Base-by-base conservation (phyloP, 2,329 filamentous ascomycete genomes). In the Trichoderma semiorbis region DNA sequence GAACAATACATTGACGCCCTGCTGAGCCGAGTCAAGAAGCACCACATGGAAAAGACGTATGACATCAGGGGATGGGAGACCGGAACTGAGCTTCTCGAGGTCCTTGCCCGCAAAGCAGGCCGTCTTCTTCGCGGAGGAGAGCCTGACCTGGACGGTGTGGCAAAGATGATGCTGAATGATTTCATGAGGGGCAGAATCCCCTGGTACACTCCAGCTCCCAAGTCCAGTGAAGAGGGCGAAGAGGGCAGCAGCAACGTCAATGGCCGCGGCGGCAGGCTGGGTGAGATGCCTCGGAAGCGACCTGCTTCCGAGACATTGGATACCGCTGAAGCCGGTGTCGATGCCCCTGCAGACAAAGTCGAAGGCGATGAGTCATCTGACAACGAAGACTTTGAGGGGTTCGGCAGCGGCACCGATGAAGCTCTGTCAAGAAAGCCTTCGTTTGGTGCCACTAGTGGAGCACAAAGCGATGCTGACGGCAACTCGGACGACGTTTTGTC, bases 111-210 rank as follows among this genome's bases (percentile, higher is more conserved):
- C 71, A 98, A 98, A 81, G 90, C 91, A 72, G 96, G 96, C 18
- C 88, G 95, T 76, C 83, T 99, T 24, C 84, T 98, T 18, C 94
- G 94, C 79, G 95, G 93, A 72, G 96, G 95, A n/a, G 96, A 98
- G 80, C 92, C 95, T 5, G 96, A 99, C 80, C 84, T 98, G 70
- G 95, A 98, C 77, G 94, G 95, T 77, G 94, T 97, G 62, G 96
- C 96, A 1, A 97, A 97, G 82, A 97, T 97, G 90, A 92, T 99
- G 1, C 84, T 99, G 72, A 98, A 97, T 78, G 96, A 99, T 79
- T 99, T 98, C 80, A 89, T 98, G 78, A 86, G 96, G 74, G 96
- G 96, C 71, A 98, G 95, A 83, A 93, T 98, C 30, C 96, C 96
- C 1, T 99, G 97, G 96, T 99, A 94, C 79, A 96, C 93, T 0